A percentile compares a stretch with the other conserved stretches of the same genome.
Evolutionary conservation across 129 eudicot genomes (phyloP).

Genomic region (Heracleum sosnowskyi): DNA sequence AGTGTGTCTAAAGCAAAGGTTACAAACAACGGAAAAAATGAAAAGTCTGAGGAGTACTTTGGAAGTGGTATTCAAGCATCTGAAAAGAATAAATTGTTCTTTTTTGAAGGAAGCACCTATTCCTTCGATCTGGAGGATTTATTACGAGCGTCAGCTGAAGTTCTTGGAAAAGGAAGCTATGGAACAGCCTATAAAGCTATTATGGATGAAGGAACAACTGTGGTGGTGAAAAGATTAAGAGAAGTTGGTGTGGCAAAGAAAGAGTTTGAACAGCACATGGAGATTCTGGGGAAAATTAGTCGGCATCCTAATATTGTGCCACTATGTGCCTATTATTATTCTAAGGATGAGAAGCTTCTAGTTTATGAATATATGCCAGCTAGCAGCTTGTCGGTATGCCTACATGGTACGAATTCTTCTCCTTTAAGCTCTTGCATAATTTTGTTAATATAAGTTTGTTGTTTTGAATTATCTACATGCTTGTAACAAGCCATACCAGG

Average conservation of each 20-base stretch:
- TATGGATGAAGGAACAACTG: conserved; percentile 72
- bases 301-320: conserved; percentile 65
- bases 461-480: neutral
- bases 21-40: conserved; percentile 34
- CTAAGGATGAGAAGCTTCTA: conserved; percentile 95
- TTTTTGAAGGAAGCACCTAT: conserved; percentile 62
- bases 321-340: conserved; percentile 68
- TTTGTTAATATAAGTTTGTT: neutral
- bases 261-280: conserved; percentile 89
- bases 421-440: neutral
- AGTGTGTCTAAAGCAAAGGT: conserved; percentile 47
- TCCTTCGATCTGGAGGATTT: conserved; percentile 91
- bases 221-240: conserved; percentile 77
- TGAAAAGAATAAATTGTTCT: conserved; percentile 73
- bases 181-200: conserved; percentile 85
- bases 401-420: conserved; percentile 57
- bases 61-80: conserved; percentile 87
- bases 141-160: conserved; percentile 93
- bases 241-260: conserved; percentile 63
- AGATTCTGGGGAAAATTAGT: conserved; percentile 48
- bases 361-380: conserved; percentile 70
- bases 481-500: neutral
- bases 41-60: conserved; percentile 57
- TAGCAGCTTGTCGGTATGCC: conserved; percentile 64
- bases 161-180: conserved; percentile 84